Evolutionary conservation across 164 flowering plant genomes (phyloP).

Genomic region (Cinnamomum chago): DNA sequence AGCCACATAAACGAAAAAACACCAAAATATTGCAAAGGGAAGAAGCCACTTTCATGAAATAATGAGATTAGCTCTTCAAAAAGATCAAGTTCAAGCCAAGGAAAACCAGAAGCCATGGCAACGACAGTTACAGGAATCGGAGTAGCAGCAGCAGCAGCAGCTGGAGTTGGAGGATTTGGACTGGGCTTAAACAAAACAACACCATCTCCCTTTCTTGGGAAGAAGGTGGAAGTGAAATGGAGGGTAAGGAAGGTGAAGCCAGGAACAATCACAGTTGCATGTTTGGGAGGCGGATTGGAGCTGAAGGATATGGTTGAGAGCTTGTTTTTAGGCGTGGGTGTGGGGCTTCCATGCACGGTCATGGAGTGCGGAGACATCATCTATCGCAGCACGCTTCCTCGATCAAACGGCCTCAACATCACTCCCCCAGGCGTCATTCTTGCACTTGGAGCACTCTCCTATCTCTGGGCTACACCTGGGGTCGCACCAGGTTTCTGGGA

Average conservation of each 20-base stretch:
- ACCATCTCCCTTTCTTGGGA: not conserved
- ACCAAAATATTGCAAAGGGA: not conserved
- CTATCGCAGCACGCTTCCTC: constrained; percentile 87
- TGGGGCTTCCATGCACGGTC: constrained; percentile 95
- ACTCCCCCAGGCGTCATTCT: constrained; percentile 79
- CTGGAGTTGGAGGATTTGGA: not conserved
- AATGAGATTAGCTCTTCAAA: too few relatives aligned
- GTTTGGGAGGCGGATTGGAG: not conserved
- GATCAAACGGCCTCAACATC: constrained; percentile 55
- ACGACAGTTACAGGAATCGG: constrained; percentile 9
- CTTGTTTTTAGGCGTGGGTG: constrained; percentile 90
- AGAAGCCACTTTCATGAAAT: not conserved
- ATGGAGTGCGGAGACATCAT: constrained; percentile 97
- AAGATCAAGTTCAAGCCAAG: not conserved
- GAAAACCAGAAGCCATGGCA: constrained; percentile 1
- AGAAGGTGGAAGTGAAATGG: constrained; percentile 5
- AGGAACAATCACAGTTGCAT: not conserved
- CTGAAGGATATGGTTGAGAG: constrained; percentile 34
- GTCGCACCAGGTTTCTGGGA: constrained; percentile 99
- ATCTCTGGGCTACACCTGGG: constrained; percentile 99
- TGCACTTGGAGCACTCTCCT: constrained; percentile 77
- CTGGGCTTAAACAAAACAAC: not conserved
- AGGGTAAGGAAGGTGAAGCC: not conserved
- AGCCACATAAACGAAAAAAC: not conserved
- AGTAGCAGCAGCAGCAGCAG: not conserved